A percentile compares a stretch with the other conserved stretches of the same genome.
These are phyloP conservation scores for Phytophthora tentaculata DNA, from an alignment of 352 stramenopile genomes.

Conservation along the genomic window DNA sequence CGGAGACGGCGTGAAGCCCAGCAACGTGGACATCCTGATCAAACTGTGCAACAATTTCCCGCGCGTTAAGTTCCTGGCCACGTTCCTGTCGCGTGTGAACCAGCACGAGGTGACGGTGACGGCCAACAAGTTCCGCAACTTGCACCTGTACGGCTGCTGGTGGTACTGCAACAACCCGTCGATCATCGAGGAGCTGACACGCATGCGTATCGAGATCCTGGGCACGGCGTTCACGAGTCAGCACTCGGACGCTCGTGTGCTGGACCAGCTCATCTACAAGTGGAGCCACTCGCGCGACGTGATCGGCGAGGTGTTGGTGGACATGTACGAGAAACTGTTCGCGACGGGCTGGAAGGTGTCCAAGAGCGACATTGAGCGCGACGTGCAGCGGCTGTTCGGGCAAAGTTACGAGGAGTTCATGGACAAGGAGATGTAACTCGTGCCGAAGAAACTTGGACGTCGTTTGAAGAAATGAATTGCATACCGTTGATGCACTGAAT, in stretches of 20 bases:
- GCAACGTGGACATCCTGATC: constrained; percentile 86
- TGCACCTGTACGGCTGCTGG: constrained; percentile 95
- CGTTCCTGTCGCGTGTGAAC: constrained; percentile 93
- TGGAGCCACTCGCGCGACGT: constrained; percentile 93
- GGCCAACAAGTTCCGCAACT: constrained; percentile 94
- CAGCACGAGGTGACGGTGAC: constrained; percentile 95
- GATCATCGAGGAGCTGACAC: constrained; percentile 90
- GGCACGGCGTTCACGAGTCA: constrained; percentile 94
- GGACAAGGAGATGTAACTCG: constrained; percentile 55
- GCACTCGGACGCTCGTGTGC: constrained; percentile 93
- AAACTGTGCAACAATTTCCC: constrained; percentile 89
- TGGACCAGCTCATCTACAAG: constrained; percentile 96
- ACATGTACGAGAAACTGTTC: constrained; percentile 90
- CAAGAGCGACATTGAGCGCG: constrained; percentile 83
- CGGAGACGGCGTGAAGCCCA: constrained; percentile 93
- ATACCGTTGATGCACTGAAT: background rate
- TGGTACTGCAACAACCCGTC: constrained; percentile 97
- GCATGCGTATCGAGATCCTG: constrained; percentile 94
- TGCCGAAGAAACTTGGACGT: background rate
- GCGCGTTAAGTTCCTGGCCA: constrained; percentile 94
- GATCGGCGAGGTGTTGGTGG: constrained; percentile 86
- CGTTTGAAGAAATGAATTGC: background rate
- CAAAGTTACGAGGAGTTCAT: constrained; percentile 94
- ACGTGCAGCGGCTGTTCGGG: constrained; percentile 88
- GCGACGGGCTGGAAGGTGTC: constrained; percentile 87